Base-by-base conservation (phyloP, 1,284 basidiomycete species). In the Fistulinella staudtii region DNA sequence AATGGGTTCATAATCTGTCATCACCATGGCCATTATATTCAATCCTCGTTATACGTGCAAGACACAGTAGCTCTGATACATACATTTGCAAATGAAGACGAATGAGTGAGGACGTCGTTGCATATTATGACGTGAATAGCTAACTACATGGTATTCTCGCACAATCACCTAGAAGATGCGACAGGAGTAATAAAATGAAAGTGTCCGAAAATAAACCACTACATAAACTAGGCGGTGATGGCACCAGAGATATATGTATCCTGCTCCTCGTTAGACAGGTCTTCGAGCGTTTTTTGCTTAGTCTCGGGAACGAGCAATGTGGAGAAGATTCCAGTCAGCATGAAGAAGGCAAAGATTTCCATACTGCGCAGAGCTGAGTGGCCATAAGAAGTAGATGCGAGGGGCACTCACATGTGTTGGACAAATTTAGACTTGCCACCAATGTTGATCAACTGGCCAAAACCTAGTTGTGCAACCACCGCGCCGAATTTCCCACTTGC, bases 401-500 rank as follows among this genome's bases (percentile, higher is more conserved):
- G 11, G 39, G n/a, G 35, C 15, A 20, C 63, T 63, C 34, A 69
- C 70, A 73, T 66, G 41, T 70, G 64, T 43, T 63, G 36, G 30
- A 71, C 55, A 41, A 72, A 72, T 30, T 34, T 33, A 55, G 65
- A 67, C 43, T 56, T 57, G 35, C 76, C 77, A 21, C 76, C 76
- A 39, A 77, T 76, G 58, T 79, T 68, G 51, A 71, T 60, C 30
- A 76, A 53, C 29, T 66, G 67, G 31, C 69, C 56, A 60, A 83
- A 83, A 29, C 73, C 79, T 53, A 83, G 70, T 63, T 83, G 80
- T 8, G 80, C 75, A 33, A 85, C 61, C 56, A 85, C 77, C 18
- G 82, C 83, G 23, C 83, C 83, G 34, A 82, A 64, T 65, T 86
- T 86, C 17, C 80, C 80, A 20, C 69, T 72, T 2, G 81, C 82